Conservation (phyloP, 352 stramenopile genomes). For the Lagenidium sp. region DNA sequence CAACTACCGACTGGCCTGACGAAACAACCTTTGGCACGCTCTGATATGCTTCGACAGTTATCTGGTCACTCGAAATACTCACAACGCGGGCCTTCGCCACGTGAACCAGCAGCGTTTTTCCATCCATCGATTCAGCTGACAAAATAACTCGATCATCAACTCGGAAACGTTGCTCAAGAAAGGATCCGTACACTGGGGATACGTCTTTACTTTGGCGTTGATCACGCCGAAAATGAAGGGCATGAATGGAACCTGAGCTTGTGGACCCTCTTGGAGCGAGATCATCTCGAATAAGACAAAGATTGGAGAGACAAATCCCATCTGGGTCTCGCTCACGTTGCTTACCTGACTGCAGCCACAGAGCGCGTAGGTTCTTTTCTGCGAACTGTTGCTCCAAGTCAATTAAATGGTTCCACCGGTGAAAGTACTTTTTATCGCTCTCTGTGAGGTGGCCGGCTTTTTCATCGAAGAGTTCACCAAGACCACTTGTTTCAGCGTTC, state of each 20-base stretch:
- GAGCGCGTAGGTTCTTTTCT: conserved; percentile 48
- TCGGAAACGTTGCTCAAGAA: conserved; percentile 48
- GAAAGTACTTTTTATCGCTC: conserved; percentile 56
- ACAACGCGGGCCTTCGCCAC: conserved; percentile 29
- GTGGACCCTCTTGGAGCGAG: conserved; percentile 11
- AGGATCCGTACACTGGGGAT: conserved; percentile 12
- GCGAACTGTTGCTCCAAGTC: conserved; percentile 69
- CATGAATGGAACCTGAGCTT: conserved; percentile 12
- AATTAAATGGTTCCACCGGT: conserved; percentile 61
- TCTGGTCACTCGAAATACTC: conserved; percentile 32
- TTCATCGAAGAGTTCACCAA: conserved; percentile 55
- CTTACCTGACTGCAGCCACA: conserved; percentile 58
- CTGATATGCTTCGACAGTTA: conserved; percentile 51
- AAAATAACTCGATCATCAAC: conserved; percentile 68
- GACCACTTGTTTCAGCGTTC: conserved; percentile 43
- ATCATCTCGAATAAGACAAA: conserved; percentile 38
- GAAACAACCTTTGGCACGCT: conserved; percentile 48
- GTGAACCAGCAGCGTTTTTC: conserved; percentile 53
- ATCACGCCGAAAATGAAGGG: no score
- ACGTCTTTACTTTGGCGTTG: no score
- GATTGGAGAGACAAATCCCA: conserved; percentile 39
- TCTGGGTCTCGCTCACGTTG: conserved; percentile 49
- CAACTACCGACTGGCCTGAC: conserved; percentile 45
- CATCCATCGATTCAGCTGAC: conserved; percentile 60
- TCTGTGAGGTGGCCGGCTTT: conserved; percentile 47